Percentiles rank a stretch among this genome's conserved stretches.
These are phyloP conservation scores for Ganoderma boninense DNA, from an alignment of 1,284 basidiomycete species.

Conservation along the genomic window DNA sequence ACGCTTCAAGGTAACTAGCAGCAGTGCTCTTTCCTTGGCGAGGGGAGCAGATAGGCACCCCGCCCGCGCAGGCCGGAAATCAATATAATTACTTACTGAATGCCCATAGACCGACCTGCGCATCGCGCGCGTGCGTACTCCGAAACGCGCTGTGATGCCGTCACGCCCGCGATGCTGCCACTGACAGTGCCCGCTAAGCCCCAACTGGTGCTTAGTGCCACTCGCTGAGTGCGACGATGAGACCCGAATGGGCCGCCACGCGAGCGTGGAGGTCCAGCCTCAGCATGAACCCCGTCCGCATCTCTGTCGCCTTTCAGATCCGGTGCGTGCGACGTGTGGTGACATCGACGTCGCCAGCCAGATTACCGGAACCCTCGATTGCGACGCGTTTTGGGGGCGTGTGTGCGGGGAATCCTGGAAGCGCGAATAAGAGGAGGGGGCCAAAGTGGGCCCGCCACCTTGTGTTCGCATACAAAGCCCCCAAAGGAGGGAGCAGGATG, in stretches of 20 bases:
- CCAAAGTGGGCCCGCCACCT: not conserved
- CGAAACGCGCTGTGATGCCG: constrained; percentile 2
- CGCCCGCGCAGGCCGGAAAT: constrained; percentile 4
- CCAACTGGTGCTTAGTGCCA: not conserved
- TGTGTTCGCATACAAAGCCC: not conserved
- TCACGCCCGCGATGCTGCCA: constrained; percentile 1
- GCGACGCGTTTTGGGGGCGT: not conserved
- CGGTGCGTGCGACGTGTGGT: not conserved
- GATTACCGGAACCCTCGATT: constrained; percentile 7
- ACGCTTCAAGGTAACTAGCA: constrained; percentile 5
- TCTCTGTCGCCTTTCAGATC: not conserved
- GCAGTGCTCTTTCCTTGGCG: constrained; percentile 11
- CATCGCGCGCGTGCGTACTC: not conserved
- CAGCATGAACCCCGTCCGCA: not conserved
- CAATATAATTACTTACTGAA: not conserved
- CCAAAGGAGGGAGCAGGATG: not conserved
- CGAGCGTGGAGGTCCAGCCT: not conserved
- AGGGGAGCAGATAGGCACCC: constrained; percentile 5
- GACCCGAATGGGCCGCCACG: not conserved
- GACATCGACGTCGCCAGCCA: not conserved
- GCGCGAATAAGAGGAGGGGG: not conserved
- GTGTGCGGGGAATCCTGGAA: not conserved
- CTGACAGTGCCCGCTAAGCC: not conserved
- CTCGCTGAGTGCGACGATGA: not conserved
- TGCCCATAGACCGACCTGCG: not conserved